phyloP scores from a whole-genome alignment of 345 rosid genomes.

The Camelina laxa region DNA sequence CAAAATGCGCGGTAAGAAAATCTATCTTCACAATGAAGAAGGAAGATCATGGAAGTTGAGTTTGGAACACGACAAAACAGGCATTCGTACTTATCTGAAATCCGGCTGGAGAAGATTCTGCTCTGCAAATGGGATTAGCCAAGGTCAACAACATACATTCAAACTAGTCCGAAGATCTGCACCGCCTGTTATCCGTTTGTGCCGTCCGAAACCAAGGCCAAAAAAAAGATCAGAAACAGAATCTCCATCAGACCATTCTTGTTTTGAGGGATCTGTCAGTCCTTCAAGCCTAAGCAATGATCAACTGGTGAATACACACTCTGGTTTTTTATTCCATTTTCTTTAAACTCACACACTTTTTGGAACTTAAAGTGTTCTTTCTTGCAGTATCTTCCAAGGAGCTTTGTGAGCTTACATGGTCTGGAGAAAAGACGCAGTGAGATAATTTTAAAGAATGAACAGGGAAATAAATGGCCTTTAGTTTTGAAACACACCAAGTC shows the following conservation, averaged over 20 bases:
- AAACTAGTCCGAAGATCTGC: slow-evolving; percentile 18
- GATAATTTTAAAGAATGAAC: slow-evolving; percentile 24
- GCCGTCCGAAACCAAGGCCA: neutral
- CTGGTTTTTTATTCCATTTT: neutral
- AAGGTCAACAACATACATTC: slow-evolving; percentile 21
- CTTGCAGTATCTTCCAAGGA: slow-evolving; percentile 25
- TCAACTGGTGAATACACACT: slow-evolving; percentile 11
- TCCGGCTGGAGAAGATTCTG: slow-evolving; percentile 41
- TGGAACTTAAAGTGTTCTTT: neutral
- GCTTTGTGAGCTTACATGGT: slow-evolving; percentile 22
- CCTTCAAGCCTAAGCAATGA: neutral
- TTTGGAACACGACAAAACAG: neutral
- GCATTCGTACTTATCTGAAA: neutral
- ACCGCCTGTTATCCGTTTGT: slow-evolving; percentile 32
- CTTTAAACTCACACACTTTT: neutral
- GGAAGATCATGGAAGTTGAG: slow-evolving; percentile 28
- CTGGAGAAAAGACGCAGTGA: slow-evolving; percentile 19
- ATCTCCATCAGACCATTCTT: slow-evolving; percentile 5
- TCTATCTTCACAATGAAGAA: slow-evolving; percentile 14
- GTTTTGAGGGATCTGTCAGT: neutral
- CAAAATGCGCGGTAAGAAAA: slow-evolving; percentile 12
- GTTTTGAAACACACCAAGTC: neutral
- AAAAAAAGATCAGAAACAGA: neutral
- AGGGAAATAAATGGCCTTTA: slow-evolving; percentile 24
- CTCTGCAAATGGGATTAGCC: slow-evolving; percentile 15